Percentiles rank a stretch among this genome's conserved stretches.
Conservation (phyloP, 805 yeast genomes). For the Nakazawaea peltata region DNA sequence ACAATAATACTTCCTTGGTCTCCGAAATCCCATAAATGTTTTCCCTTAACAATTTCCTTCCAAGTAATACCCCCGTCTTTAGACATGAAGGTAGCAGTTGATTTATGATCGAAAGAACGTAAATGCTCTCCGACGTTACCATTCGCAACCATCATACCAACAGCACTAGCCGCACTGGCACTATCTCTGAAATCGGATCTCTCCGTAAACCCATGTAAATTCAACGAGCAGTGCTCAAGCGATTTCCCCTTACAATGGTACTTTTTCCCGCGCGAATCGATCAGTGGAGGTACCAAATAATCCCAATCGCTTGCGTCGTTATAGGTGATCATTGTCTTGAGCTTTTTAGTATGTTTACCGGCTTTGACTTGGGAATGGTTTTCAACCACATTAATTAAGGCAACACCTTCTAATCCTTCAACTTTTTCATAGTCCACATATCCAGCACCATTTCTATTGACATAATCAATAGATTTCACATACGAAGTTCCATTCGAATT, state of each 20-base stretch:
- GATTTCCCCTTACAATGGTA: conserved; percentile 41
- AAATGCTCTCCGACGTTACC: conserved; percentile 80
- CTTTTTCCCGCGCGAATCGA: conserved; percentile 51
- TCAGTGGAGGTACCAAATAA: conserved; percentile 58
- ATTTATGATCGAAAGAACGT: conserved; percentile 31
- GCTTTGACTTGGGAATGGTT: conserved; percentile 37
- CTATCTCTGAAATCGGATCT: conserved; percentile 78
- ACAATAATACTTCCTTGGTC: conserved; percentile 88
- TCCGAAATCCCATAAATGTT: conserved; percentile 91
- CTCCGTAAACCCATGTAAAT: conserved; percentile 88
- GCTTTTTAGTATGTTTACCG: conserved; percentile 32
- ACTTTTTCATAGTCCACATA: conserved; percentile 86
- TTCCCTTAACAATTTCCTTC: conserved; percentile 70
- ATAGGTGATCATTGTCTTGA: conserved; percentile 71
- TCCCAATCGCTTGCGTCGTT: conserved; percentile 92
- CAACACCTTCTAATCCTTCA: conserved; percentile 78
- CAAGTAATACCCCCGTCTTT: conserved; percentile 90
- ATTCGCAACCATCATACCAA: conserved; percentile 84
- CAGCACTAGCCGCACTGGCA: conserved; percentile 80
- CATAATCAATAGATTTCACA: conserved; percentile 56
- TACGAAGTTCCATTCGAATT: conserved; percentile 89
- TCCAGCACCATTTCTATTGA: conserved; percentile 67
- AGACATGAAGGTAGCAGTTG: conserved; percentile 62
- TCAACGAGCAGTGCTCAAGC: conserved; percentile 62
- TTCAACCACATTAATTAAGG: conserved; percentile 61